Evolutionary conservation across 2,329 filamentous ascomycete species (phyloP), one percentile per base, ranked within the genome.

Genomic region (Curvularia verruculosa): DNA sequence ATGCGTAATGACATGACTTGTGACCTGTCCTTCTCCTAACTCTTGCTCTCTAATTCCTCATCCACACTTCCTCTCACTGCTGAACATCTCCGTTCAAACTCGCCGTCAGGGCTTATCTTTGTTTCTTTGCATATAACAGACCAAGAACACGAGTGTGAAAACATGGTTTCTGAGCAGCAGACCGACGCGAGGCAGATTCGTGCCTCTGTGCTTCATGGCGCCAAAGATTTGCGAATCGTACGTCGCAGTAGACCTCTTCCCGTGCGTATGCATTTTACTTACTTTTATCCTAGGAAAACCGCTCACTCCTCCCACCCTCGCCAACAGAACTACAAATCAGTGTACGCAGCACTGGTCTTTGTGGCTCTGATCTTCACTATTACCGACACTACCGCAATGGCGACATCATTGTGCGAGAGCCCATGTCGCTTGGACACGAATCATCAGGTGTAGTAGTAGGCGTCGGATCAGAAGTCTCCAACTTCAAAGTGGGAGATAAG

Each of bases 311-410:
- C 28, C 64, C 79, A 13, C 85, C 84, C 13, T 69, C 72, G 39
- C 71, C 78, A 26, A 73, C 77, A 60, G 86, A 90, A 72, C 82
- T 90, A 51, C 84, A 90, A 77, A 77, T 90, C 60, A 81, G 83
- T 60, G 82, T 90, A 61, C 84, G 83, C 60, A 82, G 84, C 63
- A 90, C 88, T 4, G 87, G 87, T 26, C 85, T 91, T 70, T 90
- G 88, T 75, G 88, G 88, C 70, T 88, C 85, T 49, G 88, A 91
- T 74, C 82, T 88, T 5, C 88, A 96, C 82, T 96, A 96, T 86
- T 96, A 91, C 84, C 82, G 85, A 62, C 89, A 96, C 76, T 91
- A 91, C 71, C 87, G 89, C 72, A 96, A 96, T 77, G 92, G 92
- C 74, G 87, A 91, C 81, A 96, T 92, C 71, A 84, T 93, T 58